Evolutionary conservation across 371 early-diverging fungal genomes (phyloP), one percentile per base, ranked within the genome.

Genomic region (Actinomucor elegans): DNA sequence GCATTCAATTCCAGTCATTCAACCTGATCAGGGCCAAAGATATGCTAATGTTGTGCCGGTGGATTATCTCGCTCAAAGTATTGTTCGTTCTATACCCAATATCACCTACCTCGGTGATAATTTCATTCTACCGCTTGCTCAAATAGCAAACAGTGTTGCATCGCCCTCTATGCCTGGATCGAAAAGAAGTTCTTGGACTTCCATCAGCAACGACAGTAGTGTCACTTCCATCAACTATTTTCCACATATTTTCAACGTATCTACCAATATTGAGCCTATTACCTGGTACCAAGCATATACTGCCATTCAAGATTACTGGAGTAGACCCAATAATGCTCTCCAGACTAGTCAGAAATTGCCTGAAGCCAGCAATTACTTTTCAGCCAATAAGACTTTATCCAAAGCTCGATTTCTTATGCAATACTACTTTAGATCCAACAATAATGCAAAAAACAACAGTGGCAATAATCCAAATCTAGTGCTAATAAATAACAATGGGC

Each of bases 1-100:
- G 7, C 50, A 59, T 24, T 61, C 66, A 0, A 43, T 59, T 33
- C 57, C 58, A 12, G 32, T 51, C 11, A 43, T 70, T 51, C 56
- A 63, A 24, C 55, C 67, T 38, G 72, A 47, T 44, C 55, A 67
- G 46, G 49, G 64, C 5, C 34, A 59, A 14, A 37, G 44, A 8
- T 29, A 27, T 2, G 59, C 67, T 1, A 67, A 70, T 41, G 37
- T 79, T 10, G 56, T 71, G 18, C 79, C 79, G 0, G 72, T 79
- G 5, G 79, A 79, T 33, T 56, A 65, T 49, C 46, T 65, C 18
- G 51, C 61, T 4, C 50, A 51, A 20, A 21, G 48, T 20, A 52
- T 65, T n/a, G 27, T 69, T 21, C 55, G 40, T n/a, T 32, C 58
- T 11, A 27, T 64, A n/a, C 59, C 65, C 5, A 26, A 23, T 4